phyloP scores from a whole-genome alignment of 306 rosid genomes.

The Erythrophleum fordii region DNA sequence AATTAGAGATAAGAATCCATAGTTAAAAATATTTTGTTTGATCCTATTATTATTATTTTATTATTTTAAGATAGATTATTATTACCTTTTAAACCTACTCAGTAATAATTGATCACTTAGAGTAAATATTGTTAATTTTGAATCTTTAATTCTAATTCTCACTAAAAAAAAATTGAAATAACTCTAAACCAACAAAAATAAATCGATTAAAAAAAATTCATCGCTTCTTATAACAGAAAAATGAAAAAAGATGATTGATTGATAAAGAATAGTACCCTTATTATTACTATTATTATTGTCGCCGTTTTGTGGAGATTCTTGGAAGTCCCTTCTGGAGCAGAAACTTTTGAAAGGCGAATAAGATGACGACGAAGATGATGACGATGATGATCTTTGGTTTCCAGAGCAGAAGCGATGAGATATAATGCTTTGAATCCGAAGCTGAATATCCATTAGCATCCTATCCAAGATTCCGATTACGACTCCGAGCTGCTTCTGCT shows the following conservation, averaged over 20 bases:
- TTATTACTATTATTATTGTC: constrained; percentile 38
- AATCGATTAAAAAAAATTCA: neutral
- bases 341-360: constrained; percentile 39
- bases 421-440: constrained; percentile 47
- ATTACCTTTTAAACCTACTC: too few species aligned
- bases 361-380: constrained; percentile 34
- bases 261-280: constrained; percentile 40
- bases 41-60: too few species aligned
- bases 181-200: neutral
- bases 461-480: constrained; percentile 31
- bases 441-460: constrained; percentile 61
- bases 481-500: neutral
- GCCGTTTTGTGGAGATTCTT: constrained; percentile 32
- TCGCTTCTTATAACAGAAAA: neutral
- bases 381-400: constrained; percentile 28
- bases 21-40: too few species aligned
- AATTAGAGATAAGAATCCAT: too few species aligned
- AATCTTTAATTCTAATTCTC: too few species aligned
- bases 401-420: constrained; percentile 48
- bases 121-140: too few species aligned
- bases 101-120: too few species aligned
- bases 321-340: constrained; percentile 57
- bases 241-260: neutral
- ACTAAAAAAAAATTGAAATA: neutral
- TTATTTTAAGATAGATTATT: too few species aligned